Conservation (phyloP, 768 basidiomycete genomes). For the Zangia roseola region DNA sequence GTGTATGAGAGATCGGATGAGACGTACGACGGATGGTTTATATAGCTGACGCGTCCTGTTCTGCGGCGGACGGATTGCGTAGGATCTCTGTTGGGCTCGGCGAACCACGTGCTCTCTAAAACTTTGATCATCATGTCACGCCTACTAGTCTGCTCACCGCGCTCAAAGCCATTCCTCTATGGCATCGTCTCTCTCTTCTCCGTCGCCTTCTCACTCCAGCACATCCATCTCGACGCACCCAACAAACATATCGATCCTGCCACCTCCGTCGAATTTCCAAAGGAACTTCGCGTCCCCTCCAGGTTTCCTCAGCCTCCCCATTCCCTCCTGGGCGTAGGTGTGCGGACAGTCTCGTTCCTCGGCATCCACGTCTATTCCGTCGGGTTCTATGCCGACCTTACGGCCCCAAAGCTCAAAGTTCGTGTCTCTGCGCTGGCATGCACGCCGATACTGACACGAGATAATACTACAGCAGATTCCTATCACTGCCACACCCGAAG, state of each 20-base stretch:
- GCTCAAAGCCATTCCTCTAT: constrained; percentile 28
- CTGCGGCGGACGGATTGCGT: constrained; percentile 17
- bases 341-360: constrained; percentile 86
- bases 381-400: constrained; percentile 84
- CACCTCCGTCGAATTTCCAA: constrained; percentile 74
- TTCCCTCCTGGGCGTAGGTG: constrained; percentile 79
- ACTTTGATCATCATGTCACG: constrained; percentile 15
- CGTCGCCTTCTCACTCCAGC: constrained; percentile 28
- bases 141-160: constrained; percentile 2
- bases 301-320: constrained; percentile 61
- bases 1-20: constrained; percentile 14
- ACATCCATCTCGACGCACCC: constrained; percentile 48
- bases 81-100: too few relatives aligned
- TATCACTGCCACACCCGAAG: constrained; percentile 53
- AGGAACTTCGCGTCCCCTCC: constrained; percentile 58
- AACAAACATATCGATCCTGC: constrained; percentile 56
- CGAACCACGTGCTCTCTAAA: too few relatives aligned
- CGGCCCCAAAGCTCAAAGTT: constrained; percentile 61
- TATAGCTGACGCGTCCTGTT: constrained; percentile 33
- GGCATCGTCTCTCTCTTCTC: constrained; percentile 35
- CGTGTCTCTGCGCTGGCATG: constrained; percentile 7
- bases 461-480: constrained; percentile 45
- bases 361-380: constrained; percentile 87
- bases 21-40: constrained; percentile 25
- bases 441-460: neutral